Percentiles rank a stretch among this genome's conserved stretches.
phyloP scores from a whole-genome alignment of 2,329 filamentous ascomycete species.

The Phialocephala subalpina region DNA sequence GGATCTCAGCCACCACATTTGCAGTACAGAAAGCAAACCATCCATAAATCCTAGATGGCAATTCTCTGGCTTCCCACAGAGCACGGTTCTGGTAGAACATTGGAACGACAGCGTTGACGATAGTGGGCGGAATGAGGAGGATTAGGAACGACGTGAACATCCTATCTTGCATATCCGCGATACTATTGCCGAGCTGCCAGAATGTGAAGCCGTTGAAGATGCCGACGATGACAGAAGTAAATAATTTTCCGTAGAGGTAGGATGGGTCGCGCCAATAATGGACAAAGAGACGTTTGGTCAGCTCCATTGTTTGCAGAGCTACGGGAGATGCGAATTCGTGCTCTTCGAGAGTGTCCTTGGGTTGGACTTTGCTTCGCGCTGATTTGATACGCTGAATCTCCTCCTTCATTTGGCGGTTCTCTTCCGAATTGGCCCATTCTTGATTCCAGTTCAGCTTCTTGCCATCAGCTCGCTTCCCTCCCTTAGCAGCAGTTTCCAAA shows the following conservation, averaged over 20 bases:
- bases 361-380: constrained; percentile 47
- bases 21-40: constrained; percentile 81
- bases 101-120: constrained; percentile 78
- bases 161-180: constrained; percentile 77
- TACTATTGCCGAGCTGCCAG: constrained; percentile 70
- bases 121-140: constrained; percentile 68
- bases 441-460: constrained; percentile 75
- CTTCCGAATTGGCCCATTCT: constrained; percentile 73
- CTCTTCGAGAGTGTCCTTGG: constrained; percentile 46
- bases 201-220: constrained; percentile 86
- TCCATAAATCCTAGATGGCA: constrained; percentile 78
- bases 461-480: constrained; percentile 59
- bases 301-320: constrained; percentile 66
- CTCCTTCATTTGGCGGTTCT: constrained; percentile 63
- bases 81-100: constrained; percentile 79
- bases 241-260: constrained; percentile 81
- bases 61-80: constrained; percentile 77
- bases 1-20: constrained; percentile 76
- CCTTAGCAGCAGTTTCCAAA: constrained; percentile 69
- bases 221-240: constrained; percentile 73
- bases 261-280: constrained; percentile 81
- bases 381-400: constrained; percentile 64
- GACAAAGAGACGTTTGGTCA: constrained; percentile 74
- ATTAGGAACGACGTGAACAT: constrained; percentile 78
- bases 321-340: constrained; percentile 73